Evolutionary conservation across 208 protist species (phyloP), one percentile per base, ranked within the genome.

Genomic region (Trypanosoma lewisi): DNA sequence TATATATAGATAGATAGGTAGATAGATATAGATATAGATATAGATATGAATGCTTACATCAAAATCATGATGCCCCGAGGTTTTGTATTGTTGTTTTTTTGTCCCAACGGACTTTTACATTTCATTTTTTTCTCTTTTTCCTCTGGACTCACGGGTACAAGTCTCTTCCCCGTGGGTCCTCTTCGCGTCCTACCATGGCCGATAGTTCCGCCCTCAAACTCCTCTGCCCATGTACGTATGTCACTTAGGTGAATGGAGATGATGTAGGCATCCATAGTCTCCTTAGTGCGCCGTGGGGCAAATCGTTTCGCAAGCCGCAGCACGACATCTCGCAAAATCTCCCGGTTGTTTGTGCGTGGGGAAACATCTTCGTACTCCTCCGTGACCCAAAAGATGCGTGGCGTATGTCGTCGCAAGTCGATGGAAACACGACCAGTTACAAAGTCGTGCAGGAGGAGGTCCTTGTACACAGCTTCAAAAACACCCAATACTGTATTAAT

Each of bases 391-490:
- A 36, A 48, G 7, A 65, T 30, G 44, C 66, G 44, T 28, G 66
- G 66, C 1, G 39, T 3, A 16, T n/a, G 36, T 4, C 56, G 70
- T 0, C 62, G 63, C 27, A 82, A 49, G 9, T 68, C 41, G n/a
- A 85, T 25, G 16, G 58, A 66, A 0, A 87, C 48, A 31, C 66
- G 52, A 7, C 59, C 59, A 19, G 56, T 63, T 11, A 67, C 57
- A 34, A 75, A 55, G 42, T 81, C 75, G 23, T 72, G 55, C 27
- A 42, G 30, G 23, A 75, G 36, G 37, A 87, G 21, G 2, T 69
- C 60, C 3, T 33, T 55, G 44, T 77, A 67, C 7, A 49, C 30
- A 19, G 11, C 58, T 3, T 66, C 58, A 34, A 69, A 57, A 6
- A 68, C 33, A n/a, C 44, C 28, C 33, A 63, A 48, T 0, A 77